phyloP scores from a whole-genome alignment of 345 rosid species.

The Aquilaria sinensis region DNA sequence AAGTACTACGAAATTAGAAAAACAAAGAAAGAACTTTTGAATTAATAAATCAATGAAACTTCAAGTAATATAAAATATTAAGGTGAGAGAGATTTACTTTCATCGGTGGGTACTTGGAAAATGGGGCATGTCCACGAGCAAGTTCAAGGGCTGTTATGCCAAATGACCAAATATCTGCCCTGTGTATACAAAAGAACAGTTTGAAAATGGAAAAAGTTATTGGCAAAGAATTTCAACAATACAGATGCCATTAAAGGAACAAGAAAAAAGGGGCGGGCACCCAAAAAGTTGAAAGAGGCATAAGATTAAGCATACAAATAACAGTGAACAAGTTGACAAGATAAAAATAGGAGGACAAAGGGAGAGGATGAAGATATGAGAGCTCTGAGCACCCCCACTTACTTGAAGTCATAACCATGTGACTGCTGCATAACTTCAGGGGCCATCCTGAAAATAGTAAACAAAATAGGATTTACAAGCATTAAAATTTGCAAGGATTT shows the following conservation, averaged over 20 bases:
- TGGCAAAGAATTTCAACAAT: constrained; percentile 4
- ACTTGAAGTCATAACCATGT: constrained; percentile 92
- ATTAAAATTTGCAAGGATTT: background rate
- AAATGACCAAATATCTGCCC: constrained; percentile 90
- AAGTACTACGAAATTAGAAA: no score
- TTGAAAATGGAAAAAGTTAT: background rate
- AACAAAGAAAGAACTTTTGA: no score
- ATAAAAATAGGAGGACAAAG: no score
- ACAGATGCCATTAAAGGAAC: constrained; percentile 2
- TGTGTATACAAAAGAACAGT: constrained; percentile 18
- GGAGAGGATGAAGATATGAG: no score
- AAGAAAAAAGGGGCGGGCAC: background rate
- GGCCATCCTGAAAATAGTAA: constrained; percentile 63
- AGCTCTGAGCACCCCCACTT: constrained; percentile 12
- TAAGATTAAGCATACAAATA: no score
- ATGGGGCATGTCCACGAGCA: constrained; percentile 93
- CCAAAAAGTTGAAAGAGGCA: no score
- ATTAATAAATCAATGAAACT: constrained; percentile 1
- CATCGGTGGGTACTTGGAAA: constrained; percentile 88
- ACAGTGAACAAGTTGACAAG: no score
- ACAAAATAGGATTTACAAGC: background rate
- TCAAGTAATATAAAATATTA: background rate
- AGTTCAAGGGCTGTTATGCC: constrained; percentile 91
- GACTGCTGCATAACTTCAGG: constrained; percentile 96
- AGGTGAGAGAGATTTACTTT: constrained; percentile 38